phyloP scores from a whole-genome alignment of 495 filamentous ascomycete species.

The Bombardia bombarda region DNA sequence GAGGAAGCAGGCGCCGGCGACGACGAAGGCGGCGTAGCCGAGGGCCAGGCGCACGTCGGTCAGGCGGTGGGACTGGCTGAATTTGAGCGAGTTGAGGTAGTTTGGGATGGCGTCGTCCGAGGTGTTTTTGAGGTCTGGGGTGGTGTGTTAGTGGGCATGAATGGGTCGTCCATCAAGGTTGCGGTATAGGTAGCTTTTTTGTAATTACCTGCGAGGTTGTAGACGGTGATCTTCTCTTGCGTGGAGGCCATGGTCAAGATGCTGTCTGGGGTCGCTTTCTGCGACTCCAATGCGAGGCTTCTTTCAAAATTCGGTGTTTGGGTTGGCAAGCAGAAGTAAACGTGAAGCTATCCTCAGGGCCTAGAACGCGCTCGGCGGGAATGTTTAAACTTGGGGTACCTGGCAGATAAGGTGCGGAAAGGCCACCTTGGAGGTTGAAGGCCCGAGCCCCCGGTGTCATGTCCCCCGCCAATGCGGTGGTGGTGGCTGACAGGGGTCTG shows the following conservation, averaged over 20 bases:
- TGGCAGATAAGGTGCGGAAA: slow-evolving; percentile 12
- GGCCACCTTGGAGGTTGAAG: slow-evolving; percentile 11
- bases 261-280: neutral
- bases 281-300: neutral
- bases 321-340: neutral
- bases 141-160: slow-evolving; percentile 14
- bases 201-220: slow-evolving; percentile 55
- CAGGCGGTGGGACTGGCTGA: slow-evolving; percentile 70
- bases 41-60: slow-evolving; percentile 74
- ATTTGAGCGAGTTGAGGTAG: slow-evolving; percentile 79
- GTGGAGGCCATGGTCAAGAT: slow-evolving; percentile 31
- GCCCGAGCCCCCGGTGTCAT: neutral
- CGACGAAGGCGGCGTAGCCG: slow-evolving; percentile 73
- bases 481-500: slow-evolving; percentile 5
- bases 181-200: neutral
- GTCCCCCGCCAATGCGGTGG: neutral
- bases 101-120: slow-evolving; percentile 90
- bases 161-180: no score
- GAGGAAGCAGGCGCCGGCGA: slow-evolving; percentile 75
- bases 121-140: slow-evolving; percentile 86
- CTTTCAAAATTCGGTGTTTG: neutral
- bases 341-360: neutral
- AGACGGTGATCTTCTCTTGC: slow-evolving; percentile 55
- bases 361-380: no score
- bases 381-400: no score